phyloP scores from a whole-genome alignment of 371 early-diverging fungal species.

The Quaeritorhiza haematococci region DNA sequence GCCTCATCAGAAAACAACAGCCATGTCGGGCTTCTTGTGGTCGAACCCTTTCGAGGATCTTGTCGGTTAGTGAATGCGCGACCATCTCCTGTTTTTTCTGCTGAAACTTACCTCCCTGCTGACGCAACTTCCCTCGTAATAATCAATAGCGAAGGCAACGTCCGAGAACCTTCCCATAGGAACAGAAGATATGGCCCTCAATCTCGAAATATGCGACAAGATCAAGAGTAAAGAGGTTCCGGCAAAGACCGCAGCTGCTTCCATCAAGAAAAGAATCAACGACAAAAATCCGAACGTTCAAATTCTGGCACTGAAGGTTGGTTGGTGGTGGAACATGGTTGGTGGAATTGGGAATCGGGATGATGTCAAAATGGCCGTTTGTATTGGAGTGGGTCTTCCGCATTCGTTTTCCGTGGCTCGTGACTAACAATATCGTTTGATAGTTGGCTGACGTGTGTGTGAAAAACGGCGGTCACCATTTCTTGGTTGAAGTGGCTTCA shows the following conservation, averaged over 20 bases:
- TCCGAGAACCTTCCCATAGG: constrained; percentile 81
- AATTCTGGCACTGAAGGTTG: constrained; percentile 78
- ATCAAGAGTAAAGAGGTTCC: constrained; percentile 79
- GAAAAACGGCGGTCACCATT: constrained; percentile 85
- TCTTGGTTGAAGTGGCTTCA: constrained; percentile 79
- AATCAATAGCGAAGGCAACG: constrained; percentile 59
- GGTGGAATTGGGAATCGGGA: background rate
- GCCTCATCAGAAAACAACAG: no score
- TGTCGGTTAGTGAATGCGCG: constrained; percentile 23
- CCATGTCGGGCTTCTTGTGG: constrained; percentile 14
- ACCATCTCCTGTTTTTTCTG: background rate
- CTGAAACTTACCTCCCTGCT: background rate
- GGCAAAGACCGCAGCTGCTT: constrained; percentile 68
- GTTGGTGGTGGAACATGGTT: no score
- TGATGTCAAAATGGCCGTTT: background rate
- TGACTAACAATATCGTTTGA: background rate
- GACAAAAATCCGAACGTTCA: constrained; percentile 92
- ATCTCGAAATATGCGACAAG: constrained; percentile 85
- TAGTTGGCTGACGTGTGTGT: constrained; percentile 87
- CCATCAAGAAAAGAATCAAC: constrained; percentile 70
- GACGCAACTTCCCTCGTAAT: background rate
- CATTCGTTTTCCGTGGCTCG: background rate
- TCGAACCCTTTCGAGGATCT: constrained; percentile 36
- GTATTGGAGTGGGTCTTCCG: background rate
- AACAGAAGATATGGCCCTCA: constrained; percentile 72